phyloP scores from a whole-genome alignment of 352 stramenopile species.

The Phytophthora megakarya region DNA sequence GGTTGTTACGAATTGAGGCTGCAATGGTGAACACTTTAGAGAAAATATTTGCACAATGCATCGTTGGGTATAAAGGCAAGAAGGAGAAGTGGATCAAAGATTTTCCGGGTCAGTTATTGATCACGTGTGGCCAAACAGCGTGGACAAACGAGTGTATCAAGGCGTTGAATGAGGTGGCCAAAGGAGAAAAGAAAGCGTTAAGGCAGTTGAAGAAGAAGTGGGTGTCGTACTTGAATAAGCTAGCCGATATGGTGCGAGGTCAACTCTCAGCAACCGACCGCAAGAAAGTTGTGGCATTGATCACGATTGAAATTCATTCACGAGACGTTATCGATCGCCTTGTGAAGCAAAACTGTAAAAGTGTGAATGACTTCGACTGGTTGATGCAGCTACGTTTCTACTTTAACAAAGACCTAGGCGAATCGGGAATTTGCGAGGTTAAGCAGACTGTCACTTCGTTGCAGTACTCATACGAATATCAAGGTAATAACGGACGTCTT shows the following conservation, averaged over 20 bases:
- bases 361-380: conserved; percentile 92
- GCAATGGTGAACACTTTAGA: conserved; percentile 87
- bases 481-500: conserved; percentile 88
- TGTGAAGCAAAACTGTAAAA: conserved; percentile 93
- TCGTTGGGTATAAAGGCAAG: conserved; percentile 90
- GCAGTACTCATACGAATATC: conserved; percentile 88
- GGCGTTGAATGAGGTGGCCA: conserved; percentile 89
- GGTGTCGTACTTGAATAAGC: conserved; percentile 93
- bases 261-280: conserved; percentile 90
- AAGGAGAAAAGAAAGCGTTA: conserved; percentile 92
- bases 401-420: conserved; percentile 84
- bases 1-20: conserved; percentile 83
- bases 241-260: conserved; percentile 93
- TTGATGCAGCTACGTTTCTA: conserved; percentile 90
- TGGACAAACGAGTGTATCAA: conserved; percentile 96
- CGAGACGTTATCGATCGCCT: conserved; percentile 95
- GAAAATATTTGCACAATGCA: conserved; percentile 85
- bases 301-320: conserved; percentile 97
- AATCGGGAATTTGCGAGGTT: conserved; percentile 84
- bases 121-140: conserved; percentile 91
- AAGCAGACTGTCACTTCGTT: conserved; percentile 87
- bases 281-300: conserved; percentile 96
- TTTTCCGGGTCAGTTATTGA: conserved; percentile 92
- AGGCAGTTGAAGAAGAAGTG: conserved; percentile 95
- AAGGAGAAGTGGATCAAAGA: conserved; percentile 97